phyloP scores from a whole-genome alignment of 1,284 basidiomycete genomes.

The Apiotrichum porosum region DNA sequence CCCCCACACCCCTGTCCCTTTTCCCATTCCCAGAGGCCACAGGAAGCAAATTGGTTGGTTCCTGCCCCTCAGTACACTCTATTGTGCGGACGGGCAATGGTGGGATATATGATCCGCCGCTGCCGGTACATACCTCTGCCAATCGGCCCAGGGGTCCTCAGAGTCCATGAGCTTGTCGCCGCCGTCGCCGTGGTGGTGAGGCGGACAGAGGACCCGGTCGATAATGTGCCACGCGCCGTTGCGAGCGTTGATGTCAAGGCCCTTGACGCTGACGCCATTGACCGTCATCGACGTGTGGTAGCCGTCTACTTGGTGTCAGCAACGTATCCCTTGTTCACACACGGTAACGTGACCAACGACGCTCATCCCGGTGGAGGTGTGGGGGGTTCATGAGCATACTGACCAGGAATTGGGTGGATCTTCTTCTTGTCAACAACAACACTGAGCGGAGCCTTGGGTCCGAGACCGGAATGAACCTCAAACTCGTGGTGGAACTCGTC shows the following conservation, averaged over 20 bases:
- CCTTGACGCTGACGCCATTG: constrained; percentile 53
- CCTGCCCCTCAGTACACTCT: too few relatives aligned
- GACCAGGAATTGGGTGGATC: constrained; percentile 42
- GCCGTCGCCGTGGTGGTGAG: constrained; percentile 43
- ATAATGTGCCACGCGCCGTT: constrained; percentile 62
- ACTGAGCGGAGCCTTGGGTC: constrained; percentile 50
- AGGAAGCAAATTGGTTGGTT: too few relatives aligned
- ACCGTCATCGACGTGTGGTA: constrained; percentile 54
- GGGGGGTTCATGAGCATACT: constrained; percentile 3
- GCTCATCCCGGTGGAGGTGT: background rate
- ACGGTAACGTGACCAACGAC: constrained; percentile 41
- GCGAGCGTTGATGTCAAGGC: constrained; percentile 56
- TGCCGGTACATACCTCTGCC: constrained; percentile 55
- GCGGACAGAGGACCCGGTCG: constrained; percentile 55
- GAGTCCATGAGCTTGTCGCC: constrained; percentile 36
- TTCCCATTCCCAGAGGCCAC: too few relatives aligned
- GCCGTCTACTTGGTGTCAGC: constrained; percentile 34
- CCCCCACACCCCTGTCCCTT: too few relatives aligned
- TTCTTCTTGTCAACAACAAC: constrained; percentile 56
- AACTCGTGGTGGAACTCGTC: constrained; percentile 52
- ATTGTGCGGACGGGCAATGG: too few relatives aligned
- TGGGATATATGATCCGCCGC: too few relatives aligned
- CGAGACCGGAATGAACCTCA: constrained; percentile 55
- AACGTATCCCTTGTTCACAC: constrained; percentile 26
- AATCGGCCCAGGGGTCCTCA: constrained; percentile 54